Conservation (phyloP, 208 protist species). For the Trypanosoma brucei region DNA sequence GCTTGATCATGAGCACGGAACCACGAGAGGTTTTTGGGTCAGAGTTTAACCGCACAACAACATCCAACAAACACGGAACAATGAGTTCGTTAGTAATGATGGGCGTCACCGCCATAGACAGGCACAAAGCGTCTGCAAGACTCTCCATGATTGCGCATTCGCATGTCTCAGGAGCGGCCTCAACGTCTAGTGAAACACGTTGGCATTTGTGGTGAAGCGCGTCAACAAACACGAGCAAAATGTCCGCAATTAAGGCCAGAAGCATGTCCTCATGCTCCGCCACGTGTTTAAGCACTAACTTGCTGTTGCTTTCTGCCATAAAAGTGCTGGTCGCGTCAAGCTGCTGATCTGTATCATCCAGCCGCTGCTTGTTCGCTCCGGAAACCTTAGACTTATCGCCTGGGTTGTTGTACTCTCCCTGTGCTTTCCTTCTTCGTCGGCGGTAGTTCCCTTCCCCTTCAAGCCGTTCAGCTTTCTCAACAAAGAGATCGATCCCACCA, state of each 20-base stretch:
- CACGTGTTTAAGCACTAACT: slow-evolving; percentile 61
- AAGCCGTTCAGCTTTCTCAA: slow-evolving; percentile 47
- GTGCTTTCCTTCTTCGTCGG: slow-evolving; percentile 9
- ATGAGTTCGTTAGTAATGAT: slow-evolving; percentile 69
- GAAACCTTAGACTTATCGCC: too few relatives aligned
- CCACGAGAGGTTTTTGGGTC: slow-evolving; percentile 26
- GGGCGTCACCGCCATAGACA: slow-evolving; percentile 59
- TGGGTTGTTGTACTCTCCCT: not conserved
- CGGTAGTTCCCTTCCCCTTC: slow-evolving; percentile 11
- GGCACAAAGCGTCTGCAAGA: slow-evolving; percentile 74
- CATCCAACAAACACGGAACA: slow-evolving; percentile 59
- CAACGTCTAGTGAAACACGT: slow-evolving; percentile 23
- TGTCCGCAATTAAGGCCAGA: slow-evolving; percentile 55
- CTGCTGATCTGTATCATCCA: slow-evolving; percentile 5
- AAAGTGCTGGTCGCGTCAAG: slow-evolving; percentile 51
- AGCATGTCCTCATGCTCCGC: slow-evolving; percentile 70
- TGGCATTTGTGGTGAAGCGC: slow-evolving; percentile 62
- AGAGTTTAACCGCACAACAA: slow-evolving; percentile 37
- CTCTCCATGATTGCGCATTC: slow-evolving; percentile 68
- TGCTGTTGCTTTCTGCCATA: slow-evolving; percentile 52
- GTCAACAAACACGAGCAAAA: slow-evolving; percentile 73
- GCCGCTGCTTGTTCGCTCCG: not conserved
- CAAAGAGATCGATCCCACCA: slow-evolving; percentile 69
- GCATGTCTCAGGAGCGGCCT: slow-evolving; percentile 22
- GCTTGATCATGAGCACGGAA: slow-evolving; percentile 17